phyloP scores from a whole-genome alignment of 352 stramenopile genomes.

The Globisporangium alternatum region DNA sequence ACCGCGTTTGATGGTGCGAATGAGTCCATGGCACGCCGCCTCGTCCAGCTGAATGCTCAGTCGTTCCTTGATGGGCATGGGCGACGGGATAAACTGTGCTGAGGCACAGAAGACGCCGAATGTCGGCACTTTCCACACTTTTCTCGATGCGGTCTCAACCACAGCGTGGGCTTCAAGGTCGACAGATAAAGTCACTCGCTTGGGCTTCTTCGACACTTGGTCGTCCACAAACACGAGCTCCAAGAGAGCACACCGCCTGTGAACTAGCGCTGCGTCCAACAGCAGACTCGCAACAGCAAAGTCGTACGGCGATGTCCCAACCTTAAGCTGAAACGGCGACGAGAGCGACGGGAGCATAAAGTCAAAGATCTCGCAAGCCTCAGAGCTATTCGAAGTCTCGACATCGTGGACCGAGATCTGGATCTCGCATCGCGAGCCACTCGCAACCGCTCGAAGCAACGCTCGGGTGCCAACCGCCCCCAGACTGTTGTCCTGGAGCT shows the following conservation, averaged over 20 bases:
- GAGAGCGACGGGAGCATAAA: constrained; percentile 42
- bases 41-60: constrained; percentile 23
- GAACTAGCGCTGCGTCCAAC: constrained; percentile 36
- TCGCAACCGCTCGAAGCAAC: constrained; percentile 43
- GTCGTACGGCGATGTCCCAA: constrained; percentile 57
- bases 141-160: constrained; percentile 23
- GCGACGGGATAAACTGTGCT: constrained; percentile 44
- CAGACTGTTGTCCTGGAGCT: constrained; percentile 60
- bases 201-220: constrained; percentile 25
- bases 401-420: constrained; percentile 52
- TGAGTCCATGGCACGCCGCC: constrained; percentile 32
- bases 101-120: constrained; percentile 34
- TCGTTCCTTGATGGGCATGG: constrained; percentile 22
- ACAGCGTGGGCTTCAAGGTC: constrained; percentile 32
- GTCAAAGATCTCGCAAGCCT: constrained; percentile 49
- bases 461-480: constrained; percentile 52
- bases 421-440: constrained; percentile 54
- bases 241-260: constrained; percentile 38
- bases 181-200: constrained; percentile 23
- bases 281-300: constrained; percentile 60
- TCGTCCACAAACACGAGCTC: constrained; percentile 45
- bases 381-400: constrained; percentile 22
- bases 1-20: constrained; percentile 43
- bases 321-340: constrained; percentile 54
- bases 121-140: constrained; percentile 35